Conservation (phyloP, 805 yeast species). For the Pichia thaimueangensis region DNA sequence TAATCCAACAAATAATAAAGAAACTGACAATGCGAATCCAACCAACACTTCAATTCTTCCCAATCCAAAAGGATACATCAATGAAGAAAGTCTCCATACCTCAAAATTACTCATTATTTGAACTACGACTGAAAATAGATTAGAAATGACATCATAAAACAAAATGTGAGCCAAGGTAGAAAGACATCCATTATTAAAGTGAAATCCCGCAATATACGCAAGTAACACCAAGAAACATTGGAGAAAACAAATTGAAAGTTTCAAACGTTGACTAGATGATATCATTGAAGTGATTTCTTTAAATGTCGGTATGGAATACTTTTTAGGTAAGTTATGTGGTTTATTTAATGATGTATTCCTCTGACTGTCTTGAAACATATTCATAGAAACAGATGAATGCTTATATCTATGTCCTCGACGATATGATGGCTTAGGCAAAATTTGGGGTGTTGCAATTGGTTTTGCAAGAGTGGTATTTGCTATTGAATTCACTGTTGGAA, state of each 20-base stretch:
- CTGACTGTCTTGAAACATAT: slow-evolving; percentile 73
- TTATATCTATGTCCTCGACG: slow-evolving; percentile 94
- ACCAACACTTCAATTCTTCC: slow-evolving; percentile 85
- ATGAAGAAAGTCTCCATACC: slow-evolving; percentile 79
- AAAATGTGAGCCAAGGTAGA: slow-evolving; percentile 81
- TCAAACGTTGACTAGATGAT: slow-evolving; percentile 48
- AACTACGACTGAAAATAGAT: slow-evolving; percentile 60
- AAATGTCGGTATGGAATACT: slow-evolving; percentile 66
- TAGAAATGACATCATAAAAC: slow-evolving; percentile 80
- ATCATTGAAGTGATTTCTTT: slow-evolving; percentile 59
- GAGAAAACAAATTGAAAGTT: slow-evolving; percentile 49
- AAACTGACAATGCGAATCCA: slow-evolving; percentile 81
- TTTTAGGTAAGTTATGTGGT: slow-evolving; percentile 54
- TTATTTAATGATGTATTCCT: slow-evolving; percentile 60
- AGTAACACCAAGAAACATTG: slow-evolving; percentile 52
- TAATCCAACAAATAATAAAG: slow-evolving; percentile 83
- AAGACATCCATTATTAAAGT: slow-evolving; percentile 50
- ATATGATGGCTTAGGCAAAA: slow-evolving; percentile 47
- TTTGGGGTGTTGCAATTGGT: no score
- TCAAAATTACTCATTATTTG: slow-evolving; percentile 86
- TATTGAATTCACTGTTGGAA: background rate
- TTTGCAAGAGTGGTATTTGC: no score
- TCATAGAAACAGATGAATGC: slow-evolving; percentile 94
- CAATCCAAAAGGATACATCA: slow-evolving; percentile 86
- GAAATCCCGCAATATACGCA: slow-evolving; percentile 56